Base-by-base conservation (phyloP, 768 basidiomycete species). In the Lentinus tigrinus region DNA sequence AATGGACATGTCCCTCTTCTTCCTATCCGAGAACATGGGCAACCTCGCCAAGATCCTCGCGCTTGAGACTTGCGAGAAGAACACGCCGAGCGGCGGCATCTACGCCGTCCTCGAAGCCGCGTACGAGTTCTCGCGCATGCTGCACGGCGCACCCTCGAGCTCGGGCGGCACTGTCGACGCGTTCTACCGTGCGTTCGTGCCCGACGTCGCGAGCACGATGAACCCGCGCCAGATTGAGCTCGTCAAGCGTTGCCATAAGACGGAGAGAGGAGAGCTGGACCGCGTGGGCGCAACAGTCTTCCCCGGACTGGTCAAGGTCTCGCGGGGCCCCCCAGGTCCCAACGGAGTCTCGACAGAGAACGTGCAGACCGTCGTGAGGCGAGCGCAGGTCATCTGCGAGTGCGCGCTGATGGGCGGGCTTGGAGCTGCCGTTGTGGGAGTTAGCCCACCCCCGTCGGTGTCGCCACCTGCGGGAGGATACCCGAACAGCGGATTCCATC, bases 341-440 rank as follows among this genome's bases (percentile, higher is more conserved):
- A 73, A 74, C 38, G 77, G 78, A 10, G 66, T 70, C 53, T 47
- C 57, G 53, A 71, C 76, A 36, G 81, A 85, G 27, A 81, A 77
- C 54, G 67, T 80, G 44, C 89, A 89, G 78, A 87, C 84, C 17
- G 87, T 93, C 44, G 90, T 95, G 11, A 74, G 91, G 58, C 77
- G 92, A 52, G 91, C 93, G 16, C 93, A 93, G 72, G 92, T 92
- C 14, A 85, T 93, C 46, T 94, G 92, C 65, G 88, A 91, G 72
- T 95, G 89, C 67, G 91, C 91, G 1, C 73, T 92, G 54, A 14
- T 47, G 10, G 59, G 54, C 5, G n/a, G 16, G 13, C 21, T 16
- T 3, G 43, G 43, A 21, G 21, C 21, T 19, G n/a, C 43, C 2
- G 43, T 7, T 10, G 21, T 23, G 3, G 43, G 43, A 23, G 43